Evolutionary conservation across 2,329 filamentous ascomycete genomes (phyloP), one percentile per base, ranked within the genome.

Genomic region (Mycosphaerella arachidis): DNA sequence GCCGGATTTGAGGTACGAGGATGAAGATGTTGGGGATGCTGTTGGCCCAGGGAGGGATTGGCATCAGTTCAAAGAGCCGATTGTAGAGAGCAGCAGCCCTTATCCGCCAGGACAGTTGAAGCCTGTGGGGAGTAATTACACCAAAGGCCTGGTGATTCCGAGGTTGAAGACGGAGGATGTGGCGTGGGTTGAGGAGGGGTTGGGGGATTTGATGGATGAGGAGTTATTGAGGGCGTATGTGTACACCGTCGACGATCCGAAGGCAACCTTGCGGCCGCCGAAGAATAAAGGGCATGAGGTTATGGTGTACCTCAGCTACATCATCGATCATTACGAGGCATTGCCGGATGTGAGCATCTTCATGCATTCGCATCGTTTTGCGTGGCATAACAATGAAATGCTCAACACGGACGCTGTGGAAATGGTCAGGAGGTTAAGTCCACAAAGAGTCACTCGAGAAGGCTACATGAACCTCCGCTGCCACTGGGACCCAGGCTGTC

Each of bases 251-350:
- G 79, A 85, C 64, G 78, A 83, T 65, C 60, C 53, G 6, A 70
- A 67, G 1, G 80, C 80, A 3, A 69, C 72, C 13, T 74, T 80
- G 24, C 80, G 81, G 60, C 78, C 82, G 1, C 81, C 81, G 0
- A 77, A 78, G 58, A 83, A 84, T 67, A 85, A 85, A 70, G 85
- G 85, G 35, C 82, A 85, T 66, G 85, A 88, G 72, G 84, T 82
- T 35, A 82, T 84, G 74, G 79, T 84, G 7, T 87, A 87, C 68
- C 76, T 86, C 40, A 82, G 79, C 43, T 86, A 84, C 71, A 79
- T 87, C 66, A 80, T 85, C 66, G 83, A 86, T 69, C 79, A 82
- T 70, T 87, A 88, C 73, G 78, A 86, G 62, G 67, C 76, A 3
- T 77, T 88, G 4, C 79, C 83, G 2, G 83, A 85, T 56, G 77